Evolutionary conservation across 805 yeast genomes (phyloP).

Genomic region (Ogataea naganishii): DNA sequence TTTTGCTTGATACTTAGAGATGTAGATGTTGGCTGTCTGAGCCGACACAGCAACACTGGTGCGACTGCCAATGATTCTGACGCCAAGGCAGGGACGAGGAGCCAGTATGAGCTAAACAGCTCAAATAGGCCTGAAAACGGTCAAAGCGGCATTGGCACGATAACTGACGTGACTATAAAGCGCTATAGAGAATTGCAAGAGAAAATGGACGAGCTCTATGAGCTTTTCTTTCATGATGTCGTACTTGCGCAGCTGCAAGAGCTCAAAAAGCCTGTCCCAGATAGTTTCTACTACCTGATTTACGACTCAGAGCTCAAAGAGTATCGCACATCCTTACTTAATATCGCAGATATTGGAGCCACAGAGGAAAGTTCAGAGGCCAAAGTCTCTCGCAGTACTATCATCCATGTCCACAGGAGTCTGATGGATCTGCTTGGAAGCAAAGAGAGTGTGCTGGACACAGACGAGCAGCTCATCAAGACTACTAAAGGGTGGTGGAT

Average conservation of each 20-base stretch:
- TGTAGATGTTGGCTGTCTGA: not conserved
- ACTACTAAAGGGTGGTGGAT: conserved; percentile 20
- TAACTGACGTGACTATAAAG: not conserved
- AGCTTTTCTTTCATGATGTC: conserved; percentile 16
- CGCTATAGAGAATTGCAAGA: conserved; percentile 8
- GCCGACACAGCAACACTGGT: too few species aligned
- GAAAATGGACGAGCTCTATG: conserved; percentile 14
- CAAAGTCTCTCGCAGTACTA: conserved; percentile 4
- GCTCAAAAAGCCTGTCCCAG: conserved; percentile 2
- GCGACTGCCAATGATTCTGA: too few species aligned
- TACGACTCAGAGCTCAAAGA: conserved; percentile 10
- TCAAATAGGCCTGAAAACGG: too few species aligned
- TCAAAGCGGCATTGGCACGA: too few species aligned
- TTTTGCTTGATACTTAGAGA: conserved; percentile 14
- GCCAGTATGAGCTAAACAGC: too few species aligned
- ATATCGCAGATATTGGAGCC: conserved; percentile 19
- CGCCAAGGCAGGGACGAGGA: too few species aligned
- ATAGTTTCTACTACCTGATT: conserved; percentile 15
- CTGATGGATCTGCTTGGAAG: not conserved
- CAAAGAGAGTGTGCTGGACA: not conserved
- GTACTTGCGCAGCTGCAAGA: conserved; percentile 16
- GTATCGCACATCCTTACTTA: conserved; percentile 19
- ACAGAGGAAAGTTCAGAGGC: conserved; percentile 7
- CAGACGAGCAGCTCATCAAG: conserved; percentile 9
- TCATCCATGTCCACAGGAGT: not conserved